Evolutionary conservation across 225 moss, liverwort and hornwort species (phyloP).

Genomic region (Physcomitrellopsis africana): DNA sequence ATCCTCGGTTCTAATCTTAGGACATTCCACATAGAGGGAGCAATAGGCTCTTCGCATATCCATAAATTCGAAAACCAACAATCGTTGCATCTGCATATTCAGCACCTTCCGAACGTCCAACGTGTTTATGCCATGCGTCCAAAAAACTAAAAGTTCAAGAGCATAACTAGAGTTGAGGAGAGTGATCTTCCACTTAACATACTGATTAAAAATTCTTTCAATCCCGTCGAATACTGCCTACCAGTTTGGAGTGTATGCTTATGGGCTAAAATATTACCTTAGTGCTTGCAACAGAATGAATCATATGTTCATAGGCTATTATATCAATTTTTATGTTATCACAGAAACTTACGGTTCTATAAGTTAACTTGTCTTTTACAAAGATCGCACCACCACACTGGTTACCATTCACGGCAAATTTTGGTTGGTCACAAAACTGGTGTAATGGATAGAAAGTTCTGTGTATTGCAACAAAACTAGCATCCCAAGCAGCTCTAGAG

Average conservation of each 20-base stretch:
- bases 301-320: constrained; percentile 38
- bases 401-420: constrained; percentile 35
- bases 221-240: constrained; percentile 32
- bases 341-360: constrained; percentile 26
- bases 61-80: constrained; percentile 36
- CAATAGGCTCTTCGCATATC: constrained; percentile 27
- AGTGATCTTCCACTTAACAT: constrained; percentile 19
- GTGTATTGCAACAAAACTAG: constrained; percentile 44
- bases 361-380: constrained; percentile 33
- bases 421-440: constrained; percentile 35
- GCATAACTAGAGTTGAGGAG: not conserved
- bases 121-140: constrained; percentile 32
- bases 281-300: constrained; percentile 35
- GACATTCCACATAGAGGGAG: constrained; percentile 17
- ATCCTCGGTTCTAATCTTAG: constrained; percentile 37
- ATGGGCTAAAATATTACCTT: constrained; percentile 40
- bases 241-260: constrained; percentile 31
- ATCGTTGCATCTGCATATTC: constrained; percentile 24
- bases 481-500: constrained; percentile 34
- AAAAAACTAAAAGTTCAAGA: constrained; percentile 32
- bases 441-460: constrained; percentile 34
- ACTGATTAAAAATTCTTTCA: constrained; percentile 23
- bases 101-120: constrained; percentile 34
- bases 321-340: constrained; percentile 31
- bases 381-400: constrained; percentile 46